Evolutionary conservation across 495 filamentous ascomycete species (phyloP).

Genomic region (Neurospora sp.): DNA sequence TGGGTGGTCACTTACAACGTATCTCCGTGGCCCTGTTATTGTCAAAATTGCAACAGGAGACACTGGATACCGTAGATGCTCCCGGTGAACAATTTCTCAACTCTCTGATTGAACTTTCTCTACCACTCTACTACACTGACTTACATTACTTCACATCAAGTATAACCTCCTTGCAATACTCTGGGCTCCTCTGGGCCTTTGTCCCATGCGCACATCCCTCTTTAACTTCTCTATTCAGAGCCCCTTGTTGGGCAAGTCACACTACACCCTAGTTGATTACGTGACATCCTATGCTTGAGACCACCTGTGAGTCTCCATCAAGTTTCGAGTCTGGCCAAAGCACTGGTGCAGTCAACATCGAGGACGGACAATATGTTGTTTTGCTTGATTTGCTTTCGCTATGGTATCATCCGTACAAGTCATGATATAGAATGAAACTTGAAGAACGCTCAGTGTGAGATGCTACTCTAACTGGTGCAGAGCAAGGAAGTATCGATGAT

Average conservation of each 20-base stretch:
- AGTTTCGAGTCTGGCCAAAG: background rate
- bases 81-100: background rate
- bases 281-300: background rate
- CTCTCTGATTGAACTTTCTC: background rate
- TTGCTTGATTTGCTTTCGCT: background rate
- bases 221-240: background rate
- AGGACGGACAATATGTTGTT: background rate
- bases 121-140: background rate
- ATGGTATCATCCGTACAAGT: background rate
- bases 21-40: background rate
- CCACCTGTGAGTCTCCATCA: background rate
- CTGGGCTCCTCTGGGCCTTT: background rate
- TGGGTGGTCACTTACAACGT: background rate
- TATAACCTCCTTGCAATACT: background rate
- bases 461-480: background rate
- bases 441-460: background rate
- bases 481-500: background rate
- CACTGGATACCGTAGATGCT: background rate
- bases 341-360: background rate
- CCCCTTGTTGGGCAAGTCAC: background rate
- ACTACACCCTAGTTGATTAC: background rate
- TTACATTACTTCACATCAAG: background rate
- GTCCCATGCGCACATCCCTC: background rate
- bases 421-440: background rate
- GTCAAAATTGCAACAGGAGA: background rate